Percentiles rank a stretch among this genome's conserved stretches.
These are phyloP conservation scores for Karstenula rhodostoma DNA, from an alignment of 2,329 filamentous ascomycete species.

Conservation along the genomic window DNA sequence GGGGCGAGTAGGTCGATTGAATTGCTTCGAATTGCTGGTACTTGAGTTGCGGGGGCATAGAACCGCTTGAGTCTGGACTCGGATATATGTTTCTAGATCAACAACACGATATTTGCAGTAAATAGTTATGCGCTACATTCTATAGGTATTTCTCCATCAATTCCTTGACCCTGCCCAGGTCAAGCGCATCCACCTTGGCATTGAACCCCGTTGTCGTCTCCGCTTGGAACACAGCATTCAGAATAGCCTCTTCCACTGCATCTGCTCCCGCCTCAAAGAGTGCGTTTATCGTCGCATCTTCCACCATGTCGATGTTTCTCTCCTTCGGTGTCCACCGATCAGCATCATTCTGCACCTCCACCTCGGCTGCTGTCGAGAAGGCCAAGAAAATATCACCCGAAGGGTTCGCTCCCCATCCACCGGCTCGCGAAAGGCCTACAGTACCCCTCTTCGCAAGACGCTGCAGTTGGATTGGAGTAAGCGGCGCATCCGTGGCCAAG, in stretches of 20 bases:
- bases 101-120: too few species aligned
- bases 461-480: constrained; percentile 65
- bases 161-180: constrained; percentile 46
- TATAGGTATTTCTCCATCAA: constrained; percentile 48
- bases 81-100: too few species aligned
- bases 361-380: constrained; percentile 67
- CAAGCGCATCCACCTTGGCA: constrained; percentile 51
- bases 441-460: constrained; percentile 68
- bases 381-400: constrained; percentile 74
- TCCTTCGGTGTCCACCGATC: constrained; percentile 51
- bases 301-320: constrained; percentile 59
- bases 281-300: constrained; percentile 68
- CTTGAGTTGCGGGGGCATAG: too few species aligned
- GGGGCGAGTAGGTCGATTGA: too few species aligned
- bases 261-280: constrained; percentile 70
- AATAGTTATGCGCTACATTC: too few species aligned
- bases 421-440: constrained; percentile 67
- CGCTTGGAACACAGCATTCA: constrained; percentile 70
- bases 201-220: constrained; percentile 65
- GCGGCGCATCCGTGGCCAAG: constrained; percentile 67
- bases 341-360: constrained; percentile 54
- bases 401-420: constrained; percentile 67
- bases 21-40: too few species aligned
- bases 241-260: constrained; percentile 70
- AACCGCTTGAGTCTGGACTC: too few species aligned